Conservation (phyloP, 2,329 filamentous ascomycete species). For the Incumbomyces delicatus region DNA sequence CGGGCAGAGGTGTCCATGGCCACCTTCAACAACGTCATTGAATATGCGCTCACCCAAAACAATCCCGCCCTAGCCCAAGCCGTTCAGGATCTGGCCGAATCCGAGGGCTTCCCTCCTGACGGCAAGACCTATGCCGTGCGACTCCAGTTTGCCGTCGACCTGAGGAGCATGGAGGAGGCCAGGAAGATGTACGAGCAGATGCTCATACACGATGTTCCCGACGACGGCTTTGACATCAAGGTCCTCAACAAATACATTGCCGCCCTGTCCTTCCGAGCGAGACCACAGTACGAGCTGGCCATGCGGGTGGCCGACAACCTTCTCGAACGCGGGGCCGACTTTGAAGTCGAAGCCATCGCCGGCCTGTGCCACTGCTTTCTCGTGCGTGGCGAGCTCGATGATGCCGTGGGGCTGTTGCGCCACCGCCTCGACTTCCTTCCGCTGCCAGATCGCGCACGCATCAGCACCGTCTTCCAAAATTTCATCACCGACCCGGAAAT, state of each 20-base stretch:
- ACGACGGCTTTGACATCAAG: constrained; percentile 48
- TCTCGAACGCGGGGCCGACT: constrained; percentile 56
- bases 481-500: constrained; percentile 56
- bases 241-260: constrained; percentile 63
- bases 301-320: constrained; percentile 63
- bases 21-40: constrained; percentile 69
- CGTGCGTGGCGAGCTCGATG: constrained; percentile 63
- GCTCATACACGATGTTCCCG: constrained; percentile 42
- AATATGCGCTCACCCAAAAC: constrained; percentile 58
- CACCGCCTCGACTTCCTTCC: constrained; percentile 63
- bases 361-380: constrained; percentile 66
- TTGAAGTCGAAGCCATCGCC: constrained; percentile 66
- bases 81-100: constrained; percentile 57
- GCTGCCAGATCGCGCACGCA: constrained; percentile 54
- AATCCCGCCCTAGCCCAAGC: constrained; percentile 65
- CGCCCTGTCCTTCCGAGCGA: constrained; percentile 52
- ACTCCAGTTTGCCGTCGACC: constrained; percentile 64
- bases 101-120: constrained; percentile 57
- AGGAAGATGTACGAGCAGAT: constrained; percentile 45
- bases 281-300: constrained; percentile 59
- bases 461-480: constrained; percentile 55
- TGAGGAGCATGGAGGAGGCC: constrained; percentile 57
- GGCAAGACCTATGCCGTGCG: constrained; percentile 62
- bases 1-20: constrained; percentile 50
- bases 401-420: constrained; percentile 73